Base-by-base conservation (phyloP, 2,329 filamentous ascomycete species). In the Furcasterigmium furcatum region DNA sequence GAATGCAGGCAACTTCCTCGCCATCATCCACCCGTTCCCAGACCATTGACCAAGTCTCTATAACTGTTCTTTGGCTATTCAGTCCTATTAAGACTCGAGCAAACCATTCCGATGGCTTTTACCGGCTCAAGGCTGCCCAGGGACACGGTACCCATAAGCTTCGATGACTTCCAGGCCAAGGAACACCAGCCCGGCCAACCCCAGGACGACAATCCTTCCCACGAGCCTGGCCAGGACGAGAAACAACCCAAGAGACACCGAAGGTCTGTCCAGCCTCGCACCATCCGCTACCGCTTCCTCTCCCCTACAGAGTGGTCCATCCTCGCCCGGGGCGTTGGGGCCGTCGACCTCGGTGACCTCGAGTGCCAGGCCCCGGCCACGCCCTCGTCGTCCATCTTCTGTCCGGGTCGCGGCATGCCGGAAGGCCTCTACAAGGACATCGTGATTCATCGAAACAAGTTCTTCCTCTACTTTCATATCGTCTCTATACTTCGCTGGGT, bases 381-480 rank as follows among this genome's bases (percentile, higher is more conserved):
- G 41, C 69, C 72, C 1, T 34, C 40, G 14, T 67, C 59, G 4
- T 64, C 58, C 45, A 65, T 62, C 52, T 60, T 64, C 51, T 78
- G 71, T 68, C 72, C 75, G 1, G 66, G 74, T 1, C 62, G 61
- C 32, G 73, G 74, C 9, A 68, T 79, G 53, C 68, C 69, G 6
- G 63, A 61, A 12, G 76, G 76, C 1, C 61, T 79, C 4, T 79
- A 78, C 54, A 65, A 63, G 43, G 74, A 77, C 46, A 63, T 75
- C 12, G 63, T 77, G 19, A 54, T 53, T 30, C 61, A 72, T 46
- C 72, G 73, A 25, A 63, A 66, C 45, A 70, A 72, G 47, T 74
- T 67, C 52, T 66, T 65, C 30, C 68, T 70, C 52, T 59, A 65
- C 32, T 78, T 72, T 46, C 69, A 74, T 48, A 35, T 63, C 2